Conservation (phyloP, 345 rosid genomes). For the Rhizophora mangle region DNA sequence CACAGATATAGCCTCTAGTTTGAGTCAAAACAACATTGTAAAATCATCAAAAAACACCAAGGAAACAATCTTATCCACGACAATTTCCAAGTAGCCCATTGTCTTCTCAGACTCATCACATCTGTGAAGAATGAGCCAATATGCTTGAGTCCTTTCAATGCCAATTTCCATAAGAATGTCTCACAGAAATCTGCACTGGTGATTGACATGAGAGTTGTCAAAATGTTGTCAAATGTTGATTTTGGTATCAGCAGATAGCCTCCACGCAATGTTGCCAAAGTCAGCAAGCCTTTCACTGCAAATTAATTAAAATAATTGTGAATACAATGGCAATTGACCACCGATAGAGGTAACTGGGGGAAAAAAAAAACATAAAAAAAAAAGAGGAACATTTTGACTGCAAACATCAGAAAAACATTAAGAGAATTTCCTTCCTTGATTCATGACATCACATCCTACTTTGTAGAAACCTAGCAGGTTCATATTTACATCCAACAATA, state of each 20-base stretch:
- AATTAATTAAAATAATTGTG: conserved; percentile 13
- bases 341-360: background rate
- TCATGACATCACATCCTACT: background rate
- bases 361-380: background rate
- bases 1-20: too few species aligned
- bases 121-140: too few species aligned
- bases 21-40: too few species aligned
- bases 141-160: too few species aligned
- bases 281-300: conserved; percentile 85
- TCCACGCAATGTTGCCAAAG: conserved; percentile 57
- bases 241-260: conserved; percentile 44
- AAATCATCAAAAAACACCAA: conserved; percentile 28
- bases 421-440: too few species aligned
- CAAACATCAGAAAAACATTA: too few species aligned
- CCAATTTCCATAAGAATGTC: too few species aligned
- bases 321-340: background rate
- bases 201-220: conserved; percentile 52
- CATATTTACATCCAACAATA: background rate
- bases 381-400: background rate
- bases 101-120: too few species aligned
- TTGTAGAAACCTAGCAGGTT: background rate
- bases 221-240: conserved; percentile 57
- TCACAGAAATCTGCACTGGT: conserved; percentile 21
- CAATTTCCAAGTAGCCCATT: too few species aligned
- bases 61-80: conserved; percentile 4